Percentiles rank a stretch among this genome's conserved stretches.
phyloP scores from a whole-genome alignment of 257 asterid species.

The Plantago ovata region DNA sequence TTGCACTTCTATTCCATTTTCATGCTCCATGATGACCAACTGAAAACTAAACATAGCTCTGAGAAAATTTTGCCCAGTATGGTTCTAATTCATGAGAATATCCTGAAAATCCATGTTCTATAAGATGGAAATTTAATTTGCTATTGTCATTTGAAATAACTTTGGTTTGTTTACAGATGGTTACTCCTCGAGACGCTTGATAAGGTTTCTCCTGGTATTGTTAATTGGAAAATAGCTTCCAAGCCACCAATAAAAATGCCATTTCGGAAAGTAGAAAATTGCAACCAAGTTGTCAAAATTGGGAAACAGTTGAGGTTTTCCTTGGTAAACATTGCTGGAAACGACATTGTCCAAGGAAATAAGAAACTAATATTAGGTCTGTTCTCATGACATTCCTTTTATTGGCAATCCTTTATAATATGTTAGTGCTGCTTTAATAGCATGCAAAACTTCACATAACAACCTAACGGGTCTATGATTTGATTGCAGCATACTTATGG shows the following conservation, averaged over 20 bases:
- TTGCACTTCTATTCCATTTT: conserved; percentile 4
- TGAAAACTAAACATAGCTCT: background rate
- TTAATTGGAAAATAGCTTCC: conserved; percentile 86
- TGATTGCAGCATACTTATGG: conserved; percentile 85
- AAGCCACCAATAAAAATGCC: conserved; percentile 98
- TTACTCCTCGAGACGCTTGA: conserved; percentile 83
- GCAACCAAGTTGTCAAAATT: conserved; percentile 93
- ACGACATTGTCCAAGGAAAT: conserved; percentile 92
- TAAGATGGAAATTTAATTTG: background rate
- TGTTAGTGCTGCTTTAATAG: background rate
- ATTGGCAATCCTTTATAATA: background rate
- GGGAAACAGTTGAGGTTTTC: conserved; percentile 92
- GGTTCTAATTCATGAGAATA: background rate
- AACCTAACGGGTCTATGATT: conserved; percentile 20
- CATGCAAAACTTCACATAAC: conserved; percentile 10
- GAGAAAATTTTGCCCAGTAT: too few relatives aligned
- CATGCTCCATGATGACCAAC: background rate
- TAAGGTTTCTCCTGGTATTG: conserved; percentile 88
- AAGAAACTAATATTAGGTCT: conserved; percentile 85
- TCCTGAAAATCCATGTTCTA: background rate
- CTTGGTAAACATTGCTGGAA: conserved; percentile 88
- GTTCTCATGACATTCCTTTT: conserved; percentile 15
- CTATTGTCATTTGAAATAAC: conserved; percentile 12
- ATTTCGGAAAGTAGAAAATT: conserved; percentile 87
- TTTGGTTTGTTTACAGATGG: conserved; percentile 58